Percentiles rank a stretch among this genome's conserved stretches.
phyloP scores from a whole-genome alignment of 495 filamentous ascomycete genomes.

The Hypoxylon perforatum region DNA sequence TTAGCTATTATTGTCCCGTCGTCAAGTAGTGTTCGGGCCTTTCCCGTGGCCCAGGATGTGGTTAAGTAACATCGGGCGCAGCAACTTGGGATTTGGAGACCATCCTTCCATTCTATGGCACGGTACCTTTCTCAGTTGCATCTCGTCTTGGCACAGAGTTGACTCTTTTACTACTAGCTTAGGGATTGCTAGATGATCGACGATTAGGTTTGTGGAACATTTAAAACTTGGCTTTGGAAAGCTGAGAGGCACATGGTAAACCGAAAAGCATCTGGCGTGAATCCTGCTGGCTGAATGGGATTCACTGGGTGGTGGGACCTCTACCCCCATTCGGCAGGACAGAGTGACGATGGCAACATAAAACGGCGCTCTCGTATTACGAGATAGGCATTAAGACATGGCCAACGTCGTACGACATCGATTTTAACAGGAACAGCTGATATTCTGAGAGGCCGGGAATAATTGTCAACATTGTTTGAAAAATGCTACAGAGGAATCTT shows the following conservation, averaged over 20 bases:
- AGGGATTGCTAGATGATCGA: background rate
- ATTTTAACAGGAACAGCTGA: conserved; percentile 19
- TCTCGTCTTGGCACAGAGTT: too few species aligned
- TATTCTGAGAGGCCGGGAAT: background rate
- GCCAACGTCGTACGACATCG: background rate
- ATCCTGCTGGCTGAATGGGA: conserved; percentile 13
- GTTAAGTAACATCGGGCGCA: conserved; percentile 5
- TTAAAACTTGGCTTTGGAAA: conserved; percentile 2
- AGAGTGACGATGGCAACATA: background rate
- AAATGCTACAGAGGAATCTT: conserved; percentile 1
- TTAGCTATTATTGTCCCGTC: conserved; percentile 10
- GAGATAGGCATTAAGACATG: background rate
- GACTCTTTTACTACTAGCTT: background rate
- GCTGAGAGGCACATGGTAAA: background rate
- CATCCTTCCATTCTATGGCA: conserved; percentile 7
- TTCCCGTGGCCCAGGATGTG: conserved; percentile 8
- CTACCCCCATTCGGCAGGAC: conserved; percentile 13
- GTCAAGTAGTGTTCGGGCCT: conserved; percentile 15
- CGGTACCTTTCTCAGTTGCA: background rate
- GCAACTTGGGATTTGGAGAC: conserved; percentile 4
- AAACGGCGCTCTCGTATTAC: background rate
- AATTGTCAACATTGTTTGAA: background rate
- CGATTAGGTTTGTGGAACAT: background rate
- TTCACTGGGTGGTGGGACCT: conserved; percentile 6
- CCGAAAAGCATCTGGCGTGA: background rate